Evolutionary conservation across 805 yeast species (phyloP).

Genomic region (Cyberlindnera euphorbiae): DNA sequence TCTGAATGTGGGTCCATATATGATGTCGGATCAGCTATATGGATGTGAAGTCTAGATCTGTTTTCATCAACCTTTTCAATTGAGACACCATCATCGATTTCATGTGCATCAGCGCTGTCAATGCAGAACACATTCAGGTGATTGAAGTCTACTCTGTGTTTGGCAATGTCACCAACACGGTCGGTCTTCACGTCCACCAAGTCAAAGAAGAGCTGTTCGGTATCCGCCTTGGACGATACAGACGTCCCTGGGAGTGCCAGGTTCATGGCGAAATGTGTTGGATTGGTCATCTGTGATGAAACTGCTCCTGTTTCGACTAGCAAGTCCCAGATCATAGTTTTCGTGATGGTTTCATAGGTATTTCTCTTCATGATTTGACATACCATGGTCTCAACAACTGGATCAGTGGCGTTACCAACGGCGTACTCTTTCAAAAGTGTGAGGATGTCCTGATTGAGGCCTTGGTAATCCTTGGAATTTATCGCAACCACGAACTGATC

Average conservation of each 20-base stretch:
- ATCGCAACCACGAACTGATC: slow-evolving; percentile 24
- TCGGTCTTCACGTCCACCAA: slow-evolving; percentile 24
- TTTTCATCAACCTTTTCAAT: slow-evolving; percentile 32
- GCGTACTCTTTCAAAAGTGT: slow-evolving; percentile 49
- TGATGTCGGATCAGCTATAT: slow-evolving; percentile 86
- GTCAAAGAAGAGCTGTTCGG: slow-evolving; percentile 39
- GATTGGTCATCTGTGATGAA: slow-evolving; percentile 34
- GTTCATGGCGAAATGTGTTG: slow-evolving; percentile 45
- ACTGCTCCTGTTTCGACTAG: slow-evolving; percentile 30
- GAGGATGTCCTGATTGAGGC: slow-evolving; percentile 32
- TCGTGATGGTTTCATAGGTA: slow-evolving; percentile 42
- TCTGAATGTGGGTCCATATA: slow-evolving; percentile 34
- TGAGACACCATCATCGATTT: slow-evolving; percentile 91
- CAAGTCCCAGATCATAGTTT: slow-evolving; percentile 49
- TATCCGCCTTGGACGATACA: slow-evolving; percentile 38
- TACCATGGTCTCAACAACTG: slow-evolving; percentile 45
- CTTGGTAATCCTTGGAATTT: slow-evolving; percentile 4
- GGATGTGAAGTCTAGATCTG: slow-evolving; percentile 51
- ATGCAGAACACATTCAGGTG: slow-evolving; percentile 69
- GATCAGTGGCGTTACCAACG: slow-evolving; percentile 47
- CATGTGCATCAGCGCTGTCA: slow-evolving; percentile 75
- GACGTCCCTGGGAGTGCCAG: slow-evolving; percentile 41
- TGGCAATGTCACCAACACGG: slow-evolving; percentile 13
- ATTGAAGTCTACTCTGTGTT: slow-evolving; percentile 36
- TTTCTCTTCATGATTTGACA: slow-evolving; percentile 32